Evolutionary conservation across 1,284 basidiomycete species (phyloP).

Genomic region (Cutaneotrichosporon cutaneum): DNA sequence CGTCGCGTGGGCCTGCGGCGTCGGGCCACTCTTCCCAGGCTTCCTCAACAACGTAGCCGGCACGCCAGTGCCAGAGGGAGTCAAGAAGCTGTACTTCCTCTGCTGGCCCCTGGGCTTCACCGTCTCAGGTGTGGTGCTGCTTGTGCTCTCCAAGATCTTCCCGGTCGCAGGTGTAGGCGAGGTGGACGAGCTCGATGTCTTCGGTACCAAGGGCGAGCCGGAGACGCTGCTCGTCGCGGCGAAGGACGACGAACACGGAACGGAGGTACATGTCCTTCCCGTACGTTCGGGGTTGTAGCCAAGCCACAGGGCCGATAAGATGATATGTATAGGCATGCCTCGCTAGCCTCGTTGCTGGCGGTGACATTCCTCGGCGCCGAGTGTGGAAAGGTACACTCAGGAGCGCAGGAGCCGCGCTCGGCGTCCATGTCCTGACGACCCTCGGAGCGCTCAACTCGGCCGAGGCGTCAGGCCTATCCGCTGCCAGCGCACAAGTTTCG

Average conservation of each 20-base stretch:
- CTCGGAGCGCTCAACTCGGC: too few species aligned
- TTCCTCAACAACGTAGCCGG: conserved; percentile 42
- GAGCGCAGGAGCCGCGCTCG: too few species aligned
- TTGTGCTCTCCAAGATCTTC: conserved; percentile 13
- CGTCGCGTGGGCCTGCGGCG: conserved; percentile 36
- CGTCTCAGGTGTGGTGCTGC: conserved; percentile 12
- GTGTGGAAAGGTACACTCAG: too few species aligned
- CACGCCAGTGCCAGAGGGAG: conserved; percentile 40
- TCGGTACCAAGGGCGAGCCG: conserved; percentile 36
- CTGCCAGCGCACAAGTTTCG: too few species aligned
- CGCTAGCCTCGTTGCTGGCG: too few species aligned
- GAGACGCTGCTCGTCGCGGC: background rate
- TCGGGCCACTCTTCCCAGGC: conserved; percentile 47
- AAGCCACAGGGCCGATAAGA: background rate
- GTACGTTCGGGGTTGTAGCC: background rate
- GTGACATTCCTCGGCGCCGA: too few species aligned
- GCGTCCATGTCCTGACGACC: too few species aligned
- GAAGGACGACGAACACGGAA: background rate
- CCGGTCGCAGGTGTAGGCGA: conserved; percentile 20
- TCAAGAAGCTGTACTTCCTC: conserved; percentile 35
- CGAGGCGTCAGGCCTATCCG: too few species aligned
- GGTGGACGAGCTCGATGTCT: conserved; percentile 42
- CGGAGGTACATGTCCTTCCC: background rate
- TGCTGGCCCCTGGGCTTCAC: conserved; percentile 11
- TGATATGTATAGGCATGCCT: background rate